Evolutionary conservation across 805 yeast genomes (phyloP).

Genomic region (Candida bentonensis): DNA sequence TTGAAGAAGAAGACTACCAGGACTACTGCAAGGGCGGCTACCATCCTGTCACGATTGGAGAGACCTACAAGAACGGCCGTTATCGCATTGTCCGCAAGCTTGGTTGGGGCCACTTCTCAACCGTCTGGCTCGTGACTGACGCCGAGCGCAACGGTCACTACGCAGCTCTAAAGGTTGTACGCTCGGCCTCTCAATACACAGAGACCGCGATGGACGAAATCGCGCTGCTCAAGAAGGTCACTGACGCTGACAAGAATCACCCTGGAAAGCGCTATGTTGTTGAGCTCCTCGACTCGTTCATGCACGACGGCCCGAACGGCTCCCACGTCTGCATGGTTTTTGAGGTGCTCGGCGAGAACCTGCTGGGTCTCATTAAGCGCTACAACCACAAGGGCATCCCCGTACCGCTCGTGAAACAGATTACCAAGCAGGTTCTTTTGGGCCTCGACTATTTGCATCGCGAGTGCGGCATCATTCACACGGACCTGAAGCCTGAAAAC

Average conservation of each 20-base stretch:
- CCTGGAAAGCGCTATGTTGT: conserved; percentile 77
- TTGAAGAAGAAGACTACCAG: conserved; percentile 68
- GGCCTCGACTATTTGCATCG: conserved; percentile 64
- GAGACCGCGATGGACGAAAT: conserved; percentile 94
- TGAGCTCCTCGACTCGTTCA: conserved; percentile 67
- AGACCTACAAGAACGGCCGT: conserved; percentile 57
- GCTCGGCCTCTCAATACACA: conserved; percentile 80
- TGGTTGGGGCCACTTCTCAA: conserved; percentile 98
- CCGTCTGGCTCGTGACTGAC: conserved; percentile 80
- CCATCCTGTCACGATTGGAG: conserved; percentile 88
- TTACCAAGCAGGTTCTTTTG: conserved; percentile 61
- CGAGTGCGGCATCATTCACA: conserved; percentile 60
- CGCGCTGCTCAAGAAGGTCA: conserved; percentile 49
- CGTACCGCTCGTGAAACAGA: conserved; percentile 58
- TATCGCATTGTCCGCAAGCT: conserved; percentile 75
- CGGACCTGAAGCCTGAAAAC: conserved; percentile 64
- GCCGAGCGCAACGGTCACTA: conserved; percentile 42
- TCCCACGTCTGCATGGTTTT: conserved; percentile 92
- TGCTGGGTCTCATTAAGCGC: conserved; percentile 69
- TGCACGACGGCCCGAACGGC: conserved; percentile 84
- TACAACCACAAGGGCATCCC: conserved; percentile 75
- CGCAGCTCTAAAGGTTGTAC: conserved; percentile 89
- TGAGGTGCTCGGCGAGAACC: conserved; percentile 90
- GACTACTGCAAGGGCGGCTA: conserved; percentile 92
- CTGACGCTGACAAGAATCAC: conserved; percentile 50